These are phyloP conservation scores for Myxozyma lipomycoides DNA, from an alignment of 805 yeast species.

Conservation along the genomic window DNA sequence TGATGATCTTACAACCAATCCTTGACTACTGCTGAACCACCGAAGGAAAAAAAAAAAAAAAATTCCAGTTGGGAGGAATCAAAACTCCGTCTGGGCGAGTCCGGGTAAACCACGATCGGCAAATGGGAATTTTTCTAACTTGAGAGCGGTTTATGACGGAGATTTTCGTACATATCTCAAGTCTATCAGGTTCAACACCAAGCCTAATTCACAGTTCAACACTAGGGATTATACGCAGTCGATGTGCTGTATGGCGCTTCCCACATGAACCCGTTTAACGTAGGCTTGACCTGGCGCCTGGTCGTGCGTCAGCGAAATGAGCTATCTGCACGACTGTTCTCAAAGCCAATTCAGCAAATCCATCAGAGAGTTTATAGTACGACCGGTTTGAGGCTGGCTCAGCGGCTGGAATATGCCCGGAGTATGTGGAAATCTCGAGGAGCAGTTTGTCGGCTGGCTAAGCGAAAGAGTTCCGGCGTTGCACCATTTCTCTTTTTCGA, in stretches of 20 bases:
- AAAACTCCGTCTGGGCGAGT: too few species aligned
- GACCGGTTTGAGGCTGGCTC: neutral
- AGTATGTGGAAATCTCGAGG: neutral
- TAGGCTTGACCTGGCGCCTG: neutral
- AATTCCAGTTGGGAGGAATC: neutral
- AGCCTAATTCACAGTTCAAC: neutral
- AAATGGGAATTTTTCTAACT: too few species aligned
- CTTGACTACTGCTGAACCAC: too few species aligned
- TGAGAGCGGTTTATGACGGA: too few species aligned
- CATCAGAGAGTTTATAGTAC: neutral
- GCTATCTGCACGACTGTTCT: neutral
- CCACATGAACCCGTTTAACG: too few species aligned
- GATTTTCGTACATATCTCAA: too few species aligned
- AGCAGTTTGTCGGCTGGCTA: neutral
- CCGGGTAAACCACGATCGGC: too few species aligned
- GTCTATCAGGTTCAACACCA: neutral
- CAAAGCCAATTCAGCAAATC: neutral
- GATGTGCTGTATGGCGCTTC: too few species aligned
- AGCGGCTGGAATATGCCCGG: neutral
- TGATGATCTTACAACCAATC: too few species aligned
- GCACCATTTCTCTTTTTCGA: slow-evolving; percentile 4
- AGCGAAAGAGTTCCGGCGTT: neutral
- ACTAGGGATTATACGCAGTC: neutral
- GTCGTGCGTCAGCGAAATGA: neutral
- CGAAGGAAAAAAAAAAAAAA: too few species aligned